Evolutionary conservation across 495 filamentous ascomycete species (phyloP), one percentile per base, ranked within the genome.

Genomic region (Penicillium paxilli): DNA sequence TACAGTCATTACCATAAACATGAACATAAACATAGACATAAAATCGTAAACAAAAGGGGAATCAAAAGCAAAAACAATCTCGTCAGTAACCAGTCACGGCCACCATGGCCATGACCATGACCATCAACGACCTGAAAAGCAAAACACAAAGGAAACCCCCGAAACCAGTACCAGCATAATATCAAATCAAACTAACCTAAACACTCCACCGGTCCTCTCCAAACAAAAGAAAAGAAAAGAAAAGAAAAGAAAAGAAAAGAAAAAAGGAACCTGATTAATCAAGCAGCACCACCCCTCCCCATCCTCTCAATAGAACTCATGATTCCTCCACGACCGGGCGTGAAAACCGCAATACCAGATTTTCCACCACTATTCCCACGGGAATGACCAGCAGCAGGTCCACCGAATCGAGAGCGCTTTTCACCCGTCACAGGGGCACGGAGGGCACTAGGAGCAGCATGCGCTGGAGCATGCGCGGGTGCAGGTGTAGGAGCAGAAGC

Each of bases 301-400:
- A 87, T 88, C 67, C 82, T 79, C 71, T 88, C 86, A 69, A 88
- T 87, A 5, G 83, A 86, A 41, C 80, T 82, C 86, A 89, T 87
- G 54, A 88, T 86, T 33, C 85, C 83, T 49, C 79, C 80, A 25
- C 80, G 72, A 47, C 76, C 75, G 10, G 75, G 75, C 1, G 73
- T 75, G 30, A 66, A 69, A 28, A 75, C 65, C 17, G 73, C 73
- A 58, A 78, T 78, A 1, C 73, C 73, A 19, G 73, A 76, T 40
- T 68, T 68, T 14, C 69, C 65, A 17, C 68, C 65, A 38, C 73
- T 78, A 47, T 70, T 75, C n/a, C 67, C 67, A 19, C 73, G 66
- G 14, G 52, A 60, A 44, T 72, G 73, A 25, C 63, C 64, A 22
- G 57, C 63, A 22, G 70, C 30, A 16, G 70, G 60, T 11, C 58